These are phyloP conservation scores for Microdochium paspali DNA, from an alignment of 2,329 filamentous ascomycete genomes.

Conservation along the genomic window DNA sequence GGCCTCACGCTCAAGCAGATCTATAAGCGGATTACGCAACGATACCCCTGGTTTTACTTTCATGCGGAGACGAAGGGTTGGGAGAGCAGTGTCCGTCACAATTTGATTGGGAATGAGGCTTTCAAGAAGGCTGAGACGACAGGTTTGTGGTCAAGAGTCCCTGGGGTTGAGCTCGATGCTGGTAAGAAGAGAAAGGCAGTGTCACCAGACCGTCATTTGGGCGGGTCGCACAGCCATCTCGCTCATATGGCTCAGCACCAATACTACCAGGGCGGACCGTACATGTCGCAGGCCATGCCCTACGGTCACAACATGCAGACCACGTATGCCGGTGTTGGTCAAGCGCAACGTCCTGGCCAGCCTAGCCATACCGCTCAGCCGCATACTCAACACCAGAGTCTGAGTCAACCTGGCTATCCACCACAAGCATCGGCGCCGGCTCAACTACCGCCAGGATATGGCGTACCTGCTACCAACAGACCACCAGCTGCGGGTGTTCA, in stretches of 20 bases:
- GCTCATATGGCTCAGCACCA: conserved; percentile 16
- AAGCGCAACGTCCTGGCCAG: conserved; percentile 2
- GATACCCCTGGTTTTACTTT: conserved; percentile 52
- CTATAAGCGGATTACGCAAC: conserved; percentile 50
- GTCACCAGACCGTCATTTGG: conserved; percentile 36
- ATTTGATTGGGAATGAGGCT: conserved; percentile 51
- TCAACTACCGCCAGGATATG: conserved; percentile 16
- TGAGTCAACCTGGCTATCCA: not conserved
- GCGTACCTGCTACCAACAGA: conserved; percentile 10
- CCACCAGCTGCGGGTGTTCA: conserved; percentile 14
- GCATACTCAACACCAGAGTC: not conserved
- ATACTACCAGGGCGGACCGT: conserved; percentile 19
- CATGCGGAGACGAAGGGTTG: conserved; percentile 54
- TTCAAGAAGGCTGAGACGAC: conserved; percentile 49
- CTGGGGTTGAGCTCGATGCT: conserved; percentile 48
- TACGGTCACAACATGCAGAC: conserved; percentile 5
- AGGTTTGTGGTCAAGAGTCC: conserved; percentile 47
- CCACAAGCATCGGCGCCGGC: conserved; percentile 14
- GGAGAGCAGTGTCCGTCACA: conserved; percentile 57
- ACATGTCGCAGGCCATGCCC: conserved; percentile 6
- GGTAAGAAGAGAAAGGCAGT: conserved; percentile 50
- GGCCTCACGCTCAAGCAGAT: conserved; percentile 52
- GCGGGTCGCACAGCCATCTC: conserved; percentile 14
- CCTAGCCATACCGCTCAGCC: not conserved
- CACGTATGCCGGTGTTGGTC: conserved; percentile 9